Conservation (phyloP, 2,329 filamentous ascomycete species). For the Botrytis galanthina region DNA sequence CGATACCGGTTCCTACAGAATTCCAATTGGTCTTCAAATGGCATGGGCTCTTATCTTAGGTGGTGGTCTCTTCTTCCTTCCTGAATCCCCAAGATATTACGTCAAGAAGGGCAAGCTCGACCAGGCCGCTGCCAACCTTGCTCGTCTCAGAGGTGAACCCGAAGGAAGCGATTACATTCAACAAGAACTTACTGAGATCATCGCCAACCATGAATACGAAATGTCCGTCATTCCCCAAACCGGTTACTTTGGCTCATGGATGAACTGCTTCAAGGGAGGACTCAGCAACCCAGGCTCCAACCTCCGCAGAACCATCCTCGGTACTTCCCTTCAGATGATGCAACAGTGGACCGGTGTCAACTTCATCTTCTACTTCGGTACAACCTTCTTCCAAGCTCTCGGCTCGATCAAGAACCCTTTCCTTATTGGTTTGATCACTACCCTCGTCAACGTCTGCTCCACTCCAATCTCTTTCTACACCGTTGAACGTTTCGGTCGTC, state of each 20-base stretch:
- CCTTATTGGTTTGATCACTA: conserved; percentile 81
- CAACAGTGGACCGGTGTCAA: conserved; percentile 78
- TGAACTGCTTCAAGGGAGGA: conserved; percentile 63
- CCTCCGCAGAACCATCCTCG: conserved; percentile 68
- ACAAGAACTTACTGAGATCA: conserved; percentile 77
- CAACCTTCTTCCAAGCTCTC: conserved; percentile 77
- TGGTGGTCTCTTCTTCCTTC: conserved; percentile 69
- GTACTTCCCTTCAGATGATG: conserved; percentile 76
- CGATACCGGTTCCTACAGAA: conserved; percentile 70
- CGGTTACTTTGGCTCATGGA: conserved; percentile 68
- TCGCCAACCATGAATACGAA: conserved; percentile 89
- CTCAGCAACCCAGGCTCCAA: conserved; percentile 63
- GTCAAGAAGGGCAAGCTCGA: conserved; percentile 74
- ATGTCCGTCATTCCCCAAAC: conserved; percentile 62
- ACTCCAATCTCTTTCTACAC: conserved; percentile 87
- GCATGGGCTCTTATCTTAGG: conserved; percentile 75
- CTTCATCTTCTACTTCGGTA: conserved; percentile 88
- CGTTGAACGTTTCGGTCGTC: conserved; percentile 78
- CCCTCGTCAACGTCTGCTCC: conserved; percentile 81
- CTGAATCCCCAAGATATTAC: conserved; percentile 82
- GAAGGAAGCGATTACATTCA: conserved; percentile 71
- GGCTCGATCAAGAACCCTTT: conserved; percentile 76
- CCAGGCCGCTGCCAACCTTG: conserved; percentile 59
- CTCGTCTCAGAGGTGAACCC: conserved; percentile 71
- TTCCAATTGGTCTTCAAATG: conserved; percentile 79